Evolutionary conservation across 2,329 filamentous ascomycete species (phyloP), one percentile per base, ranked within the genome.

Genomic region (Coniochaeta ligniaria): DNA sequence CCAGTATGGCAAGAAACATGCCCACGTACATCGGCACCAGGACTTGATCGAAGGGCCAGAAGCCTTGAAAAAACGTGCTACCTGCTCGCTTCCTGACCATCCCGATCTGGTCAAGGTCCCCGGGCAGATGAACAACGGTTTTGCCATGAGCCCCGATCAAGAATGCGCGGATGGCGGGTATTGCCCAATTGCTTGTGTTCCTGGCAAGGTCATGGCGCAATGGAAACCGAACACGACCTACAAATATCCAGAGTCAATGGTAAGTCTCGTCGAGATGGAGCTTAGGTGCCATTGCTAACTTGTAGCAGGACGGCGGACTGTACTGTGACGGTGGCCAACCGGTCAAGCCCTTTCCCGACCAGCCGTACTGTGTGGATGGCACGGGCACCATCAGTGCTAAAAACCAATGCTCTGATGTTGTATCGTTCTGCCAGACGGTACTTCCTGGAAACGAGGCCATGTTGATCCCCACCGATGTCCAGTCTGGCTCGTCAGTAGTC

Each of bases 381-480:
- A 84, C 84, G 22, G 88, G 87, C 50, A 71, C 84, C 8, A 80
- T 93, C 59, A 76, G 79, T 60, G 89, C 82, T 38, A 78, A 85
- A 63, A 93, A 92, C 77, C 86, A 87, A 66, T 83, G 82, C 63
- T 81, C 83, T 52, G 75, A 78, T 38, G 69, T 80, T 16, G 82
- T 92, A 60, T 84, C 90, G 2, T 91, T 90, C 74, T 93, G 90
- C 74, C 90, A 93, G 74, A 93, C 90, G 5, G 87, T 92, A 16
- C 75, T 92, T 63, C 90, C 90, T 20, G 90, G 90, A 57, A 88
- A 91, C 68, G 90, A 93, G 76, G 87, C 87, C 63, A 93, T 93
- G 89, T 78, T 92, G 66, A 92, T 92, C 67, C 89, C 89, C 17
- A 93, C 89, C n/a, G 73, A 86, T 63, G 86, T 92, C 55, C 69